phyloP scores from a whole-genome alignment of 768 basidiomycete genomes.

The Xerocomus brunneocitrinus region DNA sequence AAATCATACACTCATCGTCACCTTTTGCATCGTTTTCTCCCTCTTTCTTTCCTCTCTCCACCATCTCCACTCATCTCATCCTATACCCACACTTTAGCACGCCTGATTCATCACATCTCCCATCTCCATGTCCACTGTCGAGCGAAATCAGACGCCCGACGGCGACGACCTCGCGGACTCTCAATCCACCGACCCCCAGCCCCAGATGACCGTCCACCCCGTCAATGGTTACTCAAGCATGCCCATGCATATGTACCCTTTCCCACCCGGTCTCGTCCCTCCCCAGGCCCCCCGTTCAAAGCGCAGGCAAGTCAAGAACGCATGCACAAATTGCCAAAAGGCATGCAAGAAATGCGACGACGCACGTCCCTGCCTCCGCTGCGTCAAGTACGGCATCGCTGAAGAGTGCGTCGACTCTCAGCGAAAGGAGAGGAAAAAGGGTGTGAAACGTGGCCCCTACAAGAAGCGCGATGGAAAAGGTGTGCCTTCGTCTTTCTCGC shows the following conservation, averaged over 20 bases:
- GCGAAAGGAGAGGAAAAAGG: constrained; percentile 89
- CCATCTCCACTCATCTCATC: constrained; percentile 30
- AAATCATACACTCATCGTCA: constrained; percentile 31
- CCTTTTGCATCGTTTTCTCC: constrained; percentile 16
- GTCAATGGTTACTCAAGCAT: constrained; percentile 45
- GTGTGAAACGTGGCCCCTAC: constrained; percentile 84
- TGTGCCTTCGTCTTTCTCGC: constrained; percentile 40
- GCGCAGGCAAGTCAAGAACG: constrained; percentile 86
- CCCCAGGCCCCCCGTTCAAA: constrained; percentile 60
- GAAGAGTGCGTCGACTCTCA: constrained; percentile 88
- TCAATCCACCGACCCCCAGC: constrained; percentile 36
- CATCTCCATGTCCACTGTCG: constrained; percentile 33
- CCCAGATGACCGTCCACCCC: constrained; percentile 50
- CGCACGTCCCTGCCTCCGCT: constrained; percentile 87
- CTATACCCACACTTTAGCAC: constrained; percentile 26
- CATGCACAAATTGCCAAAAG: constrained; percentile 87
- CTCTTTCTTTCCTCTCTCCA: constrained; percentile 2
- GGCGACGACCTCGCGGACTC: constrained; percentile 36
- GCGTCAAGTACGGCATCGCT: constrained; percentile 83
- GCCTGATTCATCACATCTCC: constrained; percentile 28
- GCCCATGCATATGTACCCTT: constrained; percentile 70
- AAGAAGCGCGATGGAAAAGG: constrained; percentile 94
- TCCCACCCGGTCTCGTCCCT: constrained; percentile 45
- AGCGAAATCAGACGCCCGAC: constrained; percentile 39
- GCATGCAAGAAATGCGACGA: constrained; percentile 92